phyloP scores from a whole-genome alignment of 306 rosid species.

The Chamaecrista fasciculata region DNA sequence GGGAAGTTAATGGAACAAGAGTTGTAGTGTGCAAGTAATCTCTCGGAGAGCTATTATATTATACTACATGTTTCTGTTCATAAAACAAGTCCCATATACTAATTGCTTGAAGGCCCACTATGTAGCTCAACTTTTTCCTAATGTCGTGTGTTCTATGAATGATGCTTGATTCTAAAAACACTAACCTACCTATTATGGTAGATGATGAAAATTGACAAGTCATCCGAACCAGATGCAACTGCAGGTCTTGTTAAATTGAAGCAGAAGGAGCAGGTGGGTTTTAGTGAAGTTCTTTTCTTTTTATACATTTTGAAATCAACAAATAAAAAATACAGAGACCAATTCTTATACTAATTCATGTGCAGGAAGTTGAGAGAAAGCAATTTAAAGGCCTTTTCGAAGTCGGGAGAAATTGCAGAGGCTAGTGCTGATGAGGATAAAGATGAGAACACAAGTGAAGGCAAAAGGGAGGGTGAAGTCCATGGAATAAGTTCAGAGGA shows the following conservation, averaged over 20 bases:
- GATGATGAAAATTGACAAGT: conserved; percentile 83
- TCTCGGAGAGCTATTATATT: not conserved
- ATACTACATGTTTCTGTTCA: not conserved
- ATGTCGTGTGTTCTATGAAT: conserved; percentile 17
- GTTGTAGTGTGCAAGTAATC: not conserved
- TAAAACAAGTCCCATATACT: too few relatives aligned
- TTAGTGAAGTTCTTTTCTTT: conserved; percentile 1
- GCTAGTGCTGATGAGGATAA: conserved; percentile 44
- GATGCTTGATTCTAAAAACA: conserved; percentile 21
- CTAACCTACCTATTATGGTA: conserved; percentile 29
- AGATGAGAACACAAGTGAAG: conserved; percentile 41
- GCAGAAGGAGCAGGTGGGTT: conserved; percentile 76
- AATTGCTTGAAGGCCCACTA: too few relatives aligned
- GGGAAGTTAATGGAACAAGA: not conserved
- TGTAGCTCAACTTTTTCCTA: too few relatives aligned
- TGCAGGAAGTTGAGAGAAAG: conserved; percentile 79
- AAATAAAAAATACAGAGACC: not conserved
- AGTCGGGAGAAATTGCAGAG: conserved; percentile 85
- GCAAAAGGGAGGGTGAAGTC: conserved; percentile 36
- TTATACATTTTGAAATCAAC: not conserved
- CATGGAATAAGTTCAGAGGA: conserved; percentile 43
- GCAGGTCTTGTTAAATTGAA: conserved; percentile 77
- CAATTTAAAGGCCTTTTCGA: conserved; percentile 88
- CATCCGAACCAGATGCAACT: conserved; percentile 78
- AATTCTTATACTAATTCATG: conserved; percentile 23